Base-by-base conservation (phyloP, 2,329 filamentous ascomycete species). In the Aspergillus chevalieri region DNA sequence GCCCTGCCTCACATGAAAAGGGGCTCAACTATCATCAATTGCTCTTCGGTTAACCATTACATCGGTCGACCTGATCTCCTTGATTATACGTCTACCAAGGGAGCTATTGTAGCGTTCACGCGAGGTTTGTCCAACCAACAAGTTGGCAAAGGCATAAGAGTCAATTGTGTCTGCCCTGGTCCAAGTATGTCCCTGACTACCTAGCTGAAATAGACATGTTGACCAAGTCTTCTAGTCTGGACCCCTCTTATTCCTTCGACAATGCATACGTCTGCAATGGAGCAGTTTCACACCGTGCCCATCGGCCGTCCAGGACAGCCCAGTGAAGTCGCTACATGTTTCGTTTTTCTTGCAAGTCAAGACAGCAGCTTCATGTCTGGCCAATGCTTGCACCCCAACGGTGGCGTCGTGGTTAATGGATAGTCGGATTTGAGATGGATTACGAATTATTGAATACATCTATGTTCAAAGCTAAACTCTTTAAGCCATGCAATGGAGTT, bases 21-120 rank as follows among this genome's bases (percentile, higher is more conserved):
- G n/a, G 88, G 89, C 33, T 78, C 82, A 49, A 83, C 82, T 22
- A 89, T 94, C 66, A 89, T 94, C 78, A 93, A 92, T 74, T 90
- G 89, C 65, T 84, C 87, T 42, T 90, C 86, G 28, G 84, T 93
- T 65, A 92, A 92, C 66, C 86, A 84, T 22, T 93, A 92, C 70
- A 80, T 90, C 50, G 88, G 88, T 36, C 85, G 87, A 1, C 84
- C 85, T 0, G 87, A 92, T 60, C 78, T 92, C 2, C 79, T 93
- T 44, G 87, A 93, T 68, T 92, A 93, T 72, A 90, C 87, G 0
- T 83, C 84, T 1, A 89, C 85, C 36, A 74, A 74, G 55, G 87
- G 87, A 33, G 87, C 86, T 47, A 85, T 93, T 56, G 72, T 92
- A 3, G 80, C 87, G 2, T 93, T 93, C 70, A 92, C 87, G 0